phyloP scores from a whole-genome alignment of 495 filamentous ascomycete species.

The Penicillium chermesinum region DNA sequence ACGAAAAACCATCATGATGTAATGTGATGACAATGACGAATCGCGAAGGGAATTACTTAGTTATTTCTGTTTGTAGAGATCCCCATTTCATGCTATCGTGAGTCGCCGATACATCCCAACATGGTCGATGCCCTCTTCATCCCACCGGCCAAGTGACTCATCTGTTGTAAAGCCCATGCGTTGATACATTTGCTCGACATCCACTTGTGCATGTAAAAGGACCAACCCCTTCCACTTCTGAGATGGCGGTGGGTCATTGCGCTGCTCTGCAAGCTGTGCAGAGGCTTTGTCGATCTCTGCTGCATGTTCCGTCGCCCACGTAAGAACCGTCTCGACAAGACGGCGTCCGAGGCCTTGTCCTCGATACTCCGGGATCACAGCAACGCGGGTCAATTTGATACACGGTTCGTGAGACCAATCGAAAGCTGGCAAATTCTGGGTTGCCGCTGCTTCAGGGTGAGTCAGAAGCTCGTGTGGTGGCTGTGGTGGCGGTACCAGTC shows the following conservation, averaged over 20 bases:
- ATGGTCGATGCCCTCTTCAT: constrained; percentile 81
- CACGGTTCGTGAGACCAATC: constrained; percentile 57
- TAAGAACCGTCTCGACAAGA: constrained; percentile 56
- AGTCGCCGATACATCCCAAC: constrained; percentile 66
- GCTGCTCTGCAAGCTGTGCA: constrained; percentile 37
- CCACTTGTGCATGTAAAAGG: constrained; percentile 68
- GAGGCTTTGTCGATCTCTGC: constrained; percentile 35
- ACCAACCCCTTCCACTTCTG: constrained; percentile 61
- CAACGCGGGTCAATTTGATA: constrained; percentile 73
- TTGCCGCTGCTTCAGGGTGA: constrained; percentile 7
- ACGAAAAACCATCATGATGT: no score
- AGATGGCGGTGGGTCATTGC: constrained; percentile 16
- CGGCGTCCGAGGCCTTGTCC: constrained; percentile 55
- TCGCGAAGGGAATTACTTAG: no score
- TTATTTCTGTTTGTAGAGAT: background rate
- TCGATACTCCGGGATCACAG: constrained; percentile 58
- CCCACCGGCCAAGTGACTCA: constrained; percentile 66
- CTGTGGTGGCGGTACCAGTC: constrained; percentile 75
- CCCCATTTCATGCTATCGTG: constrained; percentile 8
- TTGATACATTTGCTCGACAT: constrained; percentile 55
- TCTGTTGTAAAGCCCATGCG: constrained; percentile 67
- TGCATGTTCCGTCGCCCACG: constrained; percentile 57
- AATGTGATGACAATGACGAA: no score
- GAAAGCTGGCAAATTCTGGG: constrained; percentile 4
- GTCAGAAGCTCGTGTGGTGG: constrained; percentile 46